Evolutionary conservation across 2,329 filamentous ascomycete species (phyloP), one percentile per base, ranked within the genome.

Genomic region (Beauveria brongniartii): DNA sequence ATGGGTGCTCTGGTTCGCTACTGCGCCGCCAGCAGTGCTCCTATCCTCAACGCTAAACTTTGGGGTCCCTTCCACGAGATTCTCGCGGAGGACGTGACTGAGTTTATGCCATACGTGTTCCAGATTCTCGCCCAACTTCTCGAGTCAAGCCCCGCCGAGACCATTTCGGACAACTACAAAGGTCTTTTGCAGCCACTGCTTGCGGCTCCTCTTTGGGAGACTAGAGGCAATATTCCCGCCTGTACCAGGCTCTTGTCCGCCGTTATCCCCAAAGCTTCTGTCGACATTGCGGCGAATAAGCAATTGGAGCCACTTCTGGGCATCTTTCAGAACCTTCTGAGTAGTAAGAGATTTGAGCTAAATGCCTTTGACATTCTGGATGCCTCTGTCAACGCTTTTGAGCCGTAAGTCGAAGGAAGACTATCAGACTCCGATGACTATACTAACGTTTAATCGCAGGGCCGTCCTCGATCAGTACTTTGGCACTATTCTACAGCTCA

Each of bases 91-190:
- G 91, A 94, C 69, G 88, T 97, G 28, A 87, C 92, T 66, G 94
- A 99, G 75, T 99, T 99, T 71, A 88, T 91, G 70, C 94, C 93
- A 5, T 99, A 97, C 68, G 87, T 97, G 59, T 96, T 99, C 80
- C 94, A 99, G 72, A 84, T 99, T 41, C 90, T 97, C 65, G 91
- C 93, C 3, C 90, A 93, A 57, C 83, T 99, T 16, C 82, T 99
- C 3, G 93, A 97, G 74, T 85, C 89, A 8, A 93, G 94, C 68
- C 89, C 91, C 0, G 82, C 87, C 0, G 88, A 85, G n/a, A 82
- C 88, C 9, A 80, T 97, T 34, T 90, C 92, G 2, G 83, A 85
- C 28, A 89, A 91, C 70, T 97, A 95, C 78, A 87, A 90, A 72
- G 82, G 83, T 7, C 79, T 99, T 51, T 83, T 97, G 47, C 81